Conservation (phyloP, 352 stramenopile genomes). For the Globisporangium perplexum region DNA sequence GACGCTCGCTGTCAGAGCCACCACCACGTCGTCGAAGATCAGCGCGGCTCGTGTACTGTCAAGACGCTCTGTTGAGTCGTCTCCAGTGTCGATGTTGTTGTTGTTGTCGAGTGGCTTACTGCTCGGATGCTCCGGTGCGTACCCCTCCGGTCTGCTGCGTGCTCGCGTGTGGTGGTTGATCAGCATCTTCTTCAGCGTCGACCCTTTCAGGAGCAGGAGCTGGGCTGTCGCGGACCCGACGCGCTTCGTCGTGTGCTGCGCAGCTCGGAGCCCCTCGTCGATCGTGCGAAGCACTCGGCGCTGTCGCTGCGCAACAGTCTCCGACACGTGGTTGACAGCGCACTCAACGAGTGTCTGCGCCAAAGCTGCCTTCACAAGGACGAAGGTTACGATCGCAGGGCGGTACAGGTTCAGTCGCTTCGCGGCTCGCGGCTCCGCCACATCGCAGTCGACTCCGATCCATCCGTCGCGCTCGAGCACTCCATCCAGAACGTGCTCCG, state of each 20-base stretch:
- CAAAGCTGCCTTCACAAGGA: conserved; percentile 49
- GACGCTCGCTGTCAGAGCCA: conserved; percentile 25
- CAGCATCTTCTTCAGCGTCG: conserved; percentile 42
- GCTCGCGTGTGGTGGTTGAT: conserved; percentile 3
- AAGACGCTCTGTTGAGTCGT: neutral
- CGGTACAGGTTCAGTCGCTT: conserved; percentile 54
- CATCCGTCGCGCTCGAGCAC: conserved; percentile 53
- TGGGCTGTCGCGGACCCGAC: conserved; percentile 34
- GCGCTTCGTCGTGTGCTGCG: conserved; percentile 34
- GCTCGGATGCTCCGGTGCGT: neutral
- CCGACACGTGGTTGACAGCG: conserved; percentile 12
- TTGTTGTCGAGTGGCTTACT: neutral
- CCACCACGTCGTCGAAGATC: conserved; percentile 12
- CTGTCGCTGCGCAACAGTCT: conserved; percentile 16
- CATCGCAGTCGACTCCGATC: conserved; percentile 26
- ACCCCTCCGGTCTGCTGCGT: neutral
- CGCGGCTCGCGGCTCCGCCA: conserved; percentile 2
- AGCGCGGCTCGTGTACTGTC: neutral
- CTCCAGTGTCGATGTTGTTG: neutral
- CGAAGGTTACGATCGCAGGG: conserved; percentile 35
- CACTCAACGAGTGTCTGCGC: conserved; percentile 42
- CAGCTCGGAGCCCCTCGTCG: conserved; percentile 28
- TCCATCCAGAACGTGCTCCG: conserved; percentile 32
- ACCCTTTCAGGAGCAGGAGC: conserved; percentile 50
- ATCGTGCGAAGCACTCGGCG: conserved; percentile 24